Evolutionary conservation across 306 rosid genomes (phyloP).

Genomic region (Quercus robur): DNA sequence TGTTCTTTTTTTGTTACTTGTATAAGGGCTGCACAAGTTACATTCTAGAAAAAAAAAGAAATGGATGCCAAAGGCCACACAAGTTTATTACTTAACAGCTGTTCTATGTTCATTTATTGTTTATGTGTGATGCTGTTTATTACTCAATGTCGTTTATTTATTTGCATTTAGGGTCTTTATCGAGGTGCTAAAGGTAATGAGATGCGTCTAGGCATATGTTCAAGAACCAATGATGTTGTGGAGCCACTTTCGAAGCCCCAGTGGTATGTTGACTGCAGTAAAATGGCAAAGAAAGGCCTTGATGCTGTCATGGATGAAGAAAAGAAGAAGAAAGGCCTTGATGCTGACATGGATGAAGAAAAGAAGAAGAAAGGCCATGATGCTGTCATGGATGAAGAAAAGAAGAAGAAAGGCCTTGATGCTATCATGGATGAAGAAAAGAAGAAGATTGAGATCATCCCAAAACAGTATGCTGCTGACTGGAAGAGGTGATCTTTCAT

Average conservation of each 20-base stretch:
- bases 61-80: not conserved
- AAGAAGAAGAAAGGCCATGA: conserved; percentile 49
- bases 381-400: conserved; percentile 32
- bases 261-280: conserved; percentile 77
- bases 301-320: conserved; percentile 34
- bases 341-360: no score
- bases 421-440: no score
- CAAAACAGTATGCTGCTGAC: conserved; percentile 80
- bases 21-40: no score
- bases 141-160: not conserved
- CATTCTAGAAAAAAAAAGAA: no score
- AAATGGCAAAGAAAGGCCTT: conserved; percentile 70
- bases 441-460: conserved; percentile 58
- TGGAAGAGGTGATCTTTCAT: conserved; percentile 60
- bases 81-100: not conserved
- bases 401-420: no score
- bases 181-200: conserved; percentile 80
- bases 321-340: no score
- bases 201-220: conserved; percentile 91
- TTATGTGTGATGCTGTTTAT: not conserved
- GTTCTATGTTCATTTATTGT: not conserved
- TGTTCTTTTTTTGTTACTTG: not conserved
- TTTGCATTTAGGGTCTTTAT: conserved; percentile 63
- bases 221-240: conserved; percentile 91
- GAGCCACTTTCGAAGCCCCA: conserved; percentile 95